A percentile compares a stretch with the other conserved stretches of the same genome.
Evolutionary conservation across 257 asterid species (phyloP).

Genomic region (Handroanthus guayacan): DNA sequence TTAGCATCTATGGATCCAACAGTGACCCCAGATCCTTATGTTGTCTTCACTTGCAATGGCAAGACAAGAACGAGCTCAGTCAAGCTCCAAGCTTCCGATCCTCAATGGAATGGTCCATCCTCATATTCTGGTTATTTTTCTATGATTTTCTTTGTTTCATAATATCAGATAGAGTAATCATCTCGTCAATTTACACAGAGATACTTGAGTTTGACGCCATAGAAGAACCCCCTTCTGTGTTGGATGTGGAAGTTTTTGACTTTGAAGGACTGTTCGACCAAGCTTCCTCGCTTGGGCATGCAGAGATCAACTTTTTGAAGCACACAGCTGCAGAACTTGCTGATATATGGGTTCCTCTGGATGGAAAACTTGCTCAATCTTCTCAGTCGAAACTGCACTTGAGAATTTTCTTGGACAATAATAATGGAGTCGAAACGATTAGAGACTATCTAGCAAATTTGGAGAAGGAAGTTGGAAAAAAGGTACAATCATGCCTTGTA

Average conservation of each 20-base stretch:
- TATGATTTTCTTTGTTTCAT: not conserved
- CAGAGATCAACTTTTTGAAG: constrained; percentile 87
- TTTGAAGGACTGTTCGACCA: constrained; percentile 90
- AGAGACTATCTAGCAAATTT: constrained; percentile 82
- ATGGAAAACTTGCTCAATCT: constrained; percentile 83
- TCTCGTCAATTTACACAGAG: constrained; percentile 54
- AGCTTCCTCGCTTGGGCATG: constrained; percentile 78
- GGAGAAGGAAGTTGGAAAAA: constrained; percentile 94
- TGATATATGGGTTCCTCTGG: constrained; percentile 88
- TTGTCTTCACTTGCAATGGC: constrained; percentile 88
- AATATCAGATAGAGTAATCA: constrained; percentile 23
- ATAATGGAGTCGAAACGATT: constrained; percentile 86
- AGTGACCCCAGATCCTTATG: constrained; percentile 79
- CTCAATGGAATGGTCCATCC: constrained; percentile 82
- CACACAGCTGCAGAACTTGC: constrained; percentile 83
- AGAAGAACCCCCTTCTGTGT: constrained; percentile 91
- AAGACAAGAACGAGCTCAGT: constrained; percentile 94
- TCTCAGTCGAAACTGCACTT: constrained; percentile 83
- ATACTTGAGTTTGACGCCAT: constrained; percentile 90
- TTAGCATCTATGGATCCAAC: constrained; percentile 57
- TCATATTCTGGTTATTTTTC: not conserved
- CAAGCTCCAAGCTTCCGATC: constrained; percentile 83
- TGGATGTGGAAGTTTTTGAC: constrained; percentile 84
- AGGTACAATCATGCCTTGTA: constrained; percentile 51
- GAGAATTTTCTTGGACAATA: constrained; percentile 85